Base-by-base conservation (phyloP, 2,329 filamentous ascomycete genomes). In the Diaporthe vaccinii region DNA sequence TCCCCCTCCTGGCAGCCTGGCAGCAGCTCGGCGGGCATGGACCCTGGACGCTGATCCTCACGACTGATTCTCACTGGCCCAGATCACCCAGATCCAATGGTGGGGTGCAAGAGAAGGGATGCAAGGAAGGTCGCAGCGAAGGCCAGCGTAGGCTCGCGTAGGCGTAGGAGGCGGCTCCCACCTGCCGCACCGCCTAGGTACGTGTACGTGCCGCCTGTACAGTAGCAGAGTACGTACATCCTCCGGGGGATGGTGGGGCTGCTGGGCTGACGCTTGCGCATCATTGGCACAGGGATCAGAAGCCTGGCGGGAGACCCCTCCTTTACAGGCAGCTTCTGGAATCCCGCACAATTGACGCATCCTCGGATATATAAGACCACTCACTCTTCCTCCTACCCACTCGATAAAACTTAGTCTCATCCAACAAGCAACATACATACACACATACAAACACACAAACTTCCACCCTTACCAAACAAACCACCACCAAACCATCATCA, bases 311-410 rank as follows among this genome's bases (percentile, higher is more conserved):
- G 49, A 15, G 65, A 36, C 44, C 62, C 62, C 62, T 68, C 65
- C 34, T 25, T 31, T 28, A 41, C 57, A 22, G 4, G 31, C 65
- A 53, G 62, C 31, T 28, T 39, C 7, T 39, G n/a, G 65, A 69
- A 69, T 39, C 46, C 65, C 65, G 65, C 65, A 69, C 65, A 69
- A 69, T 69, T 69, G 65, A 55, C 65, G 65, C 65, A 69, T 3
- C 22, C 34, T 55, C 55, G 58, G 44, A 44, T 72, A 72, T 72
- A 72, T 72, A 75, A 75, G 67, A 44, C 58, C 31, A 31, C 36
- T 44, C 10, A n/a, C 39, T 44, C 68, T 36, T 25, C 65, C 46
- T 10, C 41, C 10, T 6, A 44, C 14, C 39, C 41, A 44, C 28
- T 22, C 9, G 3, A 3, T 10, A n/a, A 9, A 28, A 41, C 28